These are phyloP conservation scores for Pythium vanterpoolii DNA, from an alignment of 352 stramenopile species.

Conservation along the genomic window DNA sequence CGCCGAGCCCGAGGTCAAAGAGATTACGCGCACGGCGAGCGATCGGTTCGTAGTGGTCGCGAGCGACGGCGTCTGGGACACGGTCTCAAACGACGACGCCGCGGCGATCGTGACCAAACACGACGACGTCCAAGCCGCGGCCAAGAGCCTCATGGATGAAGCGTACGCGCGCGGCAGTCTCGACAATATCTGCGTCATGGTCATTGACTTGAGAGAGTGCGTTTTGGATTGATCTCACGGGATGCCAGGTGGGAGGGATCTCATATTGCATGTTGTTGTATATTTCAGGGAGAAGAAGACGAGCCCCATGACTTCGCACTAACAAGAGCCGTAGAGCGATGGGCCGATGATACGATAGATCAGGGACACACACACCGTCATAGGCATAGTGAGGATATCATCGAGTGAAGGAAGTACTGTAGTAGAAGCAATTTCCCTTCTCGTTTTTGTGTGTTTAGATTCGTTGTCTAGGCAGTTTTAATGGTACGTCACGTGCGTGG, in stretches of 20 bases:
- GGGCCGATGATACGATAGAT: background rate
- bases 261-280: background rate
- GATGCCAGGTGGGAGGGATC: background rate
- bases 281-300: conserved; percentile 46
- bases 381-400: background rate
- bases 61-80: conserved; percentile 92
- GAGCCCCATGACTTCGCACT: conserved; percentile 26
- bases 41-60: conserved; percentile 88
- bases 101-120: conserved; percentile 66
- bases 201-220: conserved; percentile 85
- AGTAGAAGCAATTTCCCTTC: too few species aligned
- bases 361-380: background rate
- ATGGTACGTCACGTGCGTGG: conserved; percentile 48
- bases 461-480: conserved; percentile 18
- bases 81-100: conserved; percentile 86
- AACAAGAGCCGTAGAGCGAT: background rate
- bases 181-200: conserved; percentile 91
- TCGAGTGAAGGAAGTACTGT: too few species aligned
- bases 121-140: conserved; percentile 63
- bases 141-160: conserved; percentile 82
- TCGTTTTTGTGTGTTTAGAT: background rate
- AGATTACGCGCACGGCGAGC: conserved; percentile 49
- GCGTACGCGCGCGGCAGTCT: conserved; percentile 80
- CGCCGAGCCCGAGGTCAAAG: conserved; percentile 85
- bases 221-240: background rate